Percentiles rank a stretch among this genome's conserved stretches.
Evolutionary conservation across 257 asterid genomes (phyloP).

Genomic region (Nicotiana undulata): DNA sequence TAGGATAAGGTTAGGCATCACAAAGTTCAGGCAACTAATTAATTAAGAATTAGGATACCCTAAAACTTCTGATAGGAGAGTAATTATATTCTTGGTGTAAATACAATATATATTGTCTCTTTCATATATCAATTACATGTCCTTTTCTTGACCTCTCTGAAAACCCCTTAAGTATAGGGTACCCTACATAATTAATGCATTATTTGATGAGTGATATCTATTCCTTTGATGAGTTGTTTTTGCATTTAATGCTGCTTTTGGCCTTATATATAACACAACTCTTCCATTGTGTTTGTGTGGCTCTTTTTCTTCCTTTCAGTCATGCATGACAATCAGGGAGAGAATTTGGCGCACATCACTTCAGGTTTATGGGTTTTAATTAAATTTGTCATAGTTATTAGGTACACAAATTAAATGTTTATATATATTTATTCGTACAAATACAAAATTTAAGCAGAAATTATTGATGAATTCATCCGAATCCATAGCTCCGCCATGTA

Average conservation of each 20-base stretch:
- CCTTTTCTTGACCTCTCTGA: background rate
- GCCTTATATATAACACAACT: conserved; percentile 8
- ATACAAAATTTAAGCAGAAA: too few relatives aligned
- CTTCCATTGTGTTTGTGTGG: conserved; percentile 6
- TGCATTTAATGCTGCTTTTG: conserved; percentile 19
- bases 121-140: background rate
- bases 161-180: conserved; percentile 3
- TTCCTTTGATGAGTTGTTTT: conserved; percentile 12
- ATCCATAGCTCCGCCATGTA: too few relatives aligned
- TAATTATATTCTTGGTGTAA: background rate
- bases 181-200: conserved; percentile 15
- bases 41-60: background rate
- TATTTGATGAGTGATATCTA: conserved; percentile 11
- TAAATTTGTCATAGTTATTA: too few relatives aligned
- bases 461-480: too few relatives aligned
- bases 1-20: background rate
- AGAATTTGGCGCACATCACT: background rate
- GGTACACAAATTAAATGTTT: too few relatives aligned
- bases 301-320: conserved; percentile 8
- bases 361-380: too few relatives aligned
- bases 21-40: conserved; percentile 8
- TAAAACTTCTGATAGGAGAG: too few relatives aligned
- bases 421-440: too few relatives aligned
- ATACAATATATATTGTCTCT: background rate
- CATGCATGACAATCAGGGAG: background rate